Percentiles rank a stretch among this genome's conserved stretches.
Evolutionary conservation across 768 basidiomycete species (phyloP).

Genomic region (Leccinum fibrillosum): DNA sequence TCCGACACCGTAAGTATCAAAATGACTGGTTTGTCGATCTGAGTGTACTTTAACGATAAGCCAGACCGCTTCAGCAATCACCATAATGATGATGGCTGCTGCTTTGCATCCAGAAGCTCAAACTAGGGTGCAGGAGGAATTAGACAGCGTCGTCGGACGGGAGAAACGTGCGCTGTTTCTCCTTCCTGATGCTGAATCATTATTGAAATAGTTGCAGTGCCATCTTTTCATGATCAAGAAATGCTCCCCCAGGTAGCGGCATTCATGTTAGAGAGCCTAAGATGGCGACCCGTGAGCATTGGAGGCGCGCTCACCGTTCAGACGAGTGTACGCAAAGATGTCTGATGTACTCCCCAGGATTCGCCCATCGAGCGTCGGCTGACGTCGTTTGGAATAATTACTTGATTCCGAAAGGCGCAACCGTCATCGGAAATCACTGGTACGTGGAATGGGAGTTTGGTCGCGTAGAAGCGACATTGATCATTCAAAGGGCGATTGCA

Average conservation of each 20-base stretch:
- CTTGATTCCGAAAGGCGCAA: constrained; percentile 32
- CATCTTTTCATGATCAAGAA: constrained; percentile 34
- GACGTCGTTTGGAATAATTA: constrained; percentile 44
- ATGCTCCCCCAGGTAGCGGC: constrained; percentile 35
- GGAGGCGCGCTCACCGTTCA: constrained; percentile 18
- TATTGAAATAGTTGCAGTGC: constrained; percentile 24
- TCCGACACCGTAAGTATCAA: constrained; percentile 35
- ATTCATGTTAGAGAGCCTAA: constrained; percentile 34
- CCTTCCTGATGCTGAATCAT: background rate
- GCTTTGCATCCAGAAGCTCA: constrained; percentile 50
- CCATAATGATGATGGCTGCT: constrained; percentile 53
- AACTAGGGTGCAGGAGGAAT: constrained; percentile 46
- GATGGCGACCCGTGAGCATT: constrained; percentile 37
- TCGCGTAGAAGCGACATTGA: background rate
- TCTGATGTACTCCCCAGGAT: constrained; percentile 38
- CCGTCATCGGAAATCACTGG: constrained; percentile 13
- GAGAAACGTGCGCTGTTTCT: constrained; percentile 20
- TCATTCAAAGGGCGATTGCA: constrained; percentile 9
- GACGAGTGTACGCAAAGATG: background rate
- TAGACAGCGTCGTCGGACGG: constrained; percentile 48
- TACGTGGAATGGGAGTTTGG: background rate
- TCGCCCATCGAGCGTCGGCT: constrained; percentile 58
- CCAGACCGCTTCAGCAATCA: constrained; percentile 45
- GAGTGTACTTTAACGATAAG: background rate
- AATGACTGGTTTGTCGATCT: background rate